These are phyloP conservation scores for Diaporthe aspalathi DNA, from an alignment of 2,329 filamentous ascomycete genomes.

Conservation along the genomic window DNA sequence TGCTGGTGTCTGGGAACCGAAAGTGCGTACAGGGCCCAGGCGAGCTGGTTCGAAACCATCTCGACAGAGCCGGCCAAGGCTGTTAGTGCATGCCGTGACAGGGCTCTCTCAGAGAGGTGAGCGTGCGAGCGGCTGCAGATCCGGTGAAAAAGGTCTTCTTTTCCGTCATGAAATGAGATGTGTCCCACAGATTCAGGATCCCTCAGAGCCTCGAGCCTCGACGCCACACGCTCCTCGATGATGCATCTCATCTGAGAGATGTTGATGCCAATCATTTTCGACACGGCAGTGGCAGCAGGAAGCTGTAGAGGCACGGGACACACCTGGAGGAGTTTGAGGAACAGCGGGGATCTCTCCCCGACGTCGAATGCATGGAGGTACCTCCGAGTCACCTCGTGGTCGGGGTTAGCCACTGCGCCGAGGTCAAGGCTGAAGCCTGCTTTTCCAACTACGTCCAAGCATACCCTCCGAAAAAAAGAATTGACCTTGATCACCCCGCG, in stretches of 20 bases:
- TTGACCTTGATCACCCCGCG: not conserved
- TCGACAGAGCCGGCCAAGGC: slow-evolving; percentile 2
- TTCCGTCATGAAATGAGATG: not conserved
- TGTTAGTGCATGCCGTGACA: not conserved
- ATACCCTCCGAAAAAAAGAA: not conserved
- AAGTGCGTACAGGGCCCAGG: not conserved
- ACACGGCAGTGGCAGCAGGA: not conserved
- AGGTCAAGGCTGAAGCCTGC: not conserved
- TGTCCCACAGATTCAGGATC: too few species aligned
- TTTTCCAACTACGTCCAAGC: not conserved
- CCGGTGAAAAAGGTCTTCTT: not conserved
- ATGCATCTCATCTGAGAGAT: not conserved
- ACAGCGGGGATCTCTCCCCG: not conserved
- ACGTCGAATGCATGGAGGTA: slow-evolving; percentile 8
- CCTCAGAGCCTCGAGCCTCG: not conserved
- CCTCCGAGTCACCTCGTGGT: not conserved
- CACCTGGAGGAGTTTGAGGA: slow-evolving; percentile 7
- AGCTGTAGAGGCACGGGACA: not conserved
- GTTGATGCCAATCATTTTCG: not conserved
- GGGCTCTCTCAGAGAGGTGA: not conserved
- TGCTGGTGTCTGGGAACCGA: not conserved
- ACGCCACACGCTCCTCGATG: not conserved
- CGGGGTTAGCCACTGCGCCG: not conserved
- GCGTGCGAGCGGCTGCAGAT: not conserved
- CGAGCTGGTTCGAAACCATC: slow-evolving; percentile 4